Evolutionary conservation across 2,329 filamentous ascomycete species (phyloP).

Genomic region (Aspergillus thermomutatus): DNA sequence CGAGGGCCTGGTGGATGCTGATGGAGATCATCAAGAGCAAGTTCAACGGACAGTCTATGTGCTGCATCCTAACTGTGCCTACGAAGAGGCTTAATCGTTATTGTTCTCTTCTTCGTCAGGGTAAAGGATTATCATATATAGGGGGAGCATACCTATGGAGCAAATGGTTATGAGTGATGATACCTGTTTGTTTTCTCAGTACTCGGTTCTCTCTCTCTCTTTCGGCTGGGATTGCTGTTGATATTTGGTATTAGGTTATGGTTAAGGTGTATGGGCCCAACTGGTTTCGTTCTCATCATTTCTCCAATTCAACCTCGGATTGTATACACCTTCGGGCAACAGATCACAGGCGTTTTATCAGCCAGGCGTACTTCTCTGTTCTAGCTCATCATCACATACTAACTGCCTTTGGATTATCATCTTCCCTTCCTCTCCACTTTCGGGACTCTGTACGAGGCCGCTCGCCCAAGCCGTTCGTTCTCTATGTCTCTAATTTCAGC

Average conservation of each 20-base stretch:
- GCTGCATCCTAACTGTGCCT: slow-evolving; percentile 87
- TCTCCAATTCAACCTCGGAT: not conserved
- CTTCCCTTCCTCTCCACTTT: too few relatives aligned
- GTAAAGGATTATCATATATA: slow-evolving; percentile 10
- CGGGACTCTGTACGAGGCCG: too few relatives aligned
- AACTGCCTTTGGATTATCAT: too few relatives aligned
- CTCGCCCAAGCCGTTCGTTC: not conserved
- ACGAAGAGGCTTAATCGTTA: slow-evolving; percentile 54
- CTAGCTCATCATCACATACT: not conserved
- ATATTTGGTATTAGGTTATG: slow-evolving; percentile 3
- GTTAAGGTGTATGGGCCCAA: not conserved
- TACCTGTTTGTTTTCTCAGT: slow-evolving; percentile 19
- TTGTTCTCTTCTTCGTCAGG: slow-evolving; percentile 8
- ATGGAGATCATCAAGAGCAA: slow-evolving; percentile 48
- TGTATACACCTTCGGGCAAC: not conserved
- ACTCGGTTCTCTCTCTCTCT: not conserved
- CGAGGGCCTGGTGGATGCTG: slow-evolving; percentile 80
- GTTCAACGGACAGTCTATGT: slow-evolving; percentile 69
- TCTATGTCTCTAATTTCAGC: not conserved
- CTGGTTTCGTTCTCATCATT: not conserved
- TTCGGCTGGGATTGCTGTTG: slow-evolving; percentile 1
- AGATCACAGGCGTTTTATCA: not conserved
- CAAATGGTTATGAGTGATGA: slow-evolving; percentile 32
- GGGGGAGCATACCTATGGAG: slow-evolving; percentile 22
- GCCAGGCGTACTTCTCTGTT: not conserved